Conservation (phyloP, 257 asterid species). For the Salvia rosmarinus region DNA sequence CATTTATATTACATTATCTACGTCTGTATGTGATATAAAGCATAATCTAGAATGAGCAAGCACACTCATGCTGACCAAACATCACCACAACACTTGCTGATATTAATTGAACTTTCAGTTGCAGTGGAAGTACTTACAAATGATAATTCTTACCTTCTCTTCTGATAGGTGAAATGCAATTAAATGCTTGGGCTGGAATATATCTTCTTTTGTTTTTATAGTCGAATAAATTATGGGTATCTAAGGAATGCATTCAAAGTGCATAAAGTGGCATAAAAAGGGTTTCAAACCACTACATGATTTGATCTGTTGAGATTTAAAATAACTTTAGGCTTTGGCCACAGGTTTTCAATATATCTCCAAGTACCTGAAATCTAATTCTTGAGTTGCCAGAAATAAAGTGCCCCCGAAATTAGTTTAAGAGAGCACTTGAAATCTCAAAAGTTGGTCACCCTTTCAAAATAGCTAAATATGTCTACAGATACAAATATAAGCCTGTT, state of each 20-base stretch:
- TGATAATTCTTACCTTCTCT: neutral
- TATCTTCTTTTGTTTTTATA: slow-evolving; percentile 1
- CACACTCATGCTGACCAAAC: slow-evolving; percentile 1
- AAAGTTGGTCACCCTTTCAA: slow-evolving; percentile 4
- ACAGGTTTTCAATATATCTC: slow-evolving; percentile 4
- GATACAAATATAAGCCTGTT: slow-evolving; percentile 16
- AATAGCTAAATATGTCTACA: slow-evolving; percentile 13
- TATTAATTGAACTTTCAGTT: slow-evolving; percentile 2
- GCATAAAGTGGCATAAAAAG: no score
- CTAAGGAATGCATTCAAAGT: neutral
- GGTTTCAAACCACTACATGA: no score
- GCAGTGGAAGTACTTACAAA: neutral
- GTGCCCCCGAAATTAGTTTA: slow-evolving; percentile 5
- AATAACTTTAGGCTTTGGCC: slow-evolving; percentile 5
- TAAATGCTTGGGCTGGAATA: neutral
- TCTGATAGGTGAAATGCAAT: neutral
- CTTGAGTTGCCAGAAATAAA: neutral
- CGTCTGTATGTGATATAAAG: neutral
- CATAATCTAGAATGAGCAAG: slow-evolving; percentile 10
- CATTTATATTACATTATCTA: neutral
- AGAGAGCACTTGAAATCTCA: slow-evolving; percentile 18
- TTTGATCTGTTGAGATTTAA: slow-evolving; percentile 5
- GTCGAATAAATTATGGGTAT: slow-evolving; percentile 1
- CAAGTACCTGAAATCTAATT: slow-evolving; percentile 11
- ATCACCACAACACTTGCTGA: slow-evolving; percentile 16